Percentiles rank a stretch among this genome's conserved stretches.
phyloP scores from a whole-genome alignment of 169 alveolate genomes.

The Sarcocystis neurona region DNA sequence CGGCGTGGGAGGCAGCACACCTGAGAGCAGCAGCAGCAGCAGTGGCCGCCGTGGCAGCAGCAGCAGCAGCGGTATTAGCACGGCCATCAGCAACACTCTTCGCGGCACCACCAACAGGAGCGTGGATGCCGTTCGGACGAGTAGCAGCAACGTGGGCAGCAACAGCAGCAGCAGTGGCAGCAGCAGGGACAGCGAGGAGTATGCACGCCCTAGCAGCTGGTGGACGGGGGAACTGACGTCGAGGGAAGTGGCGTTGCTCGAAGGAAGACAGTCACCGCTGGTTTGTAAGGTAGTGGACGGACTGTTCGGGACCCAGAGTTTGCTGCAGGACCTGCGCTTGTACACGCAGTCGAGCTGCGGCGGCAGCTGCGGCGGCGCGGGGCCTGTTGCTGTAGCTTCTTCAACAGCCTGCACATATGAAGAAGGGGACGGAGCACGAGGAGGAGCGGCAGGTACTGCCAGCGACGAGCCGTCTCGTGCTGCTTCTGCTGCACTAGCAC shows the following conservation, averaged over 20 bases:
- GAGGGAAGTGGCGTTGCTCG: neutral
- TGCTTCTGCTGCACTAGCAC: too few relatives aligned
- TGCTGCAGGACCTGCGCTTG: conserved; percentile 6
- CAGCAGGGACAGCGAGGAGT: neutral
- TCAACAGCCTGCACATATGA: neutral
- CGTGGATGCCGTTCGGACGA: conserved; percentile 17
- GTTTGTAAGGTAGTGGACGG: conserved; percentile 10
- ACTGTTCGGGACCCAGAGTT: neutral
- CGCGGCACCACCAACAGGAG: conserved; percentile 35
- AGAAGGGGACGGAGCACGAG: too few relatives aligned
- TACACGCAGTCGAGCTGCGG: too few relatives aligned
- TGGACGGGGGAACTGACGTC: neutral
- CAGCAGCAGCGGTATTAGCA: conserved; percentile 33
- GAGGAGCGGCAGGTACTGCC: too few relatives aligned
- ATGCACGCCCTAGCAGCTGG: neutral
- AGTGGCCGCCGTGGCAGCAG: neutral
- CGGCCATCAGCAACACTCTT: neutral
- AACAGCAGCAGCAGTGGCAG: conserved; percentile 38
- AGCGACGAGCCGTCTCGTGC: too few relatives aligned
- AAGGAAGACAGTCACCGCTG: conserved; percentile 4
- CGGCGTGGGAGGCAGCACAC: too few relatives aligned
- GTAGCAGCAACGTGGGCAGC: neutral
- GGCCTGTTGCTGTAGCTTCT: neutral
- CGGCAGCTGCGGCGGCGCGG: neutral
- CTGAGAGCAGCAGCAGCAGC: conserved; percentile 46